Evolutionary conservation across 202 grass and related monocot genomes (phyloP).

Genomic region (Zizania palustris): DNA sequence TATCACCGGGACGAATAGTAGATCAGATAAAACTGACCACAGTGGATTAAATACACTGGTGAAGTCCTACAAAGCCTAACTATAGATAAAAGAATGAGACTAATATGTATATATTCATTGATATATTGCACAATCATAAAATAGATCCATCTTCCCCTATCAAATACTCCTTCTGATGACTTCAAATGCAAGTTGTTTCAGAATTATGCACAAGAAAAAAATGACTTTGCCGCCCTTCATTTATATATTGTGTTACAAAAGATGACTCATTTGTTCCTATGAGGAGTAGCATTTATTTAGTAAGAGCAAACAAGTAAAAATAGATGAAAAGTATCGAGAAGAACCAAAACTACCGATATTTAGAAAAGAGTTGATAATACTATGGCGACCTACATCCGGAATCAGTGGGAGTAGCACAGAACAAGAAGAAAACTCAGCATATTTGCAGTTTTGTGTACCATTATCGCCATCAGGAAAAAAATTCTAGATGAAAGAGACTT

Average conservation of each 20-base stretch:
- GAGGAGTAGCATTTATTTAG: no score
- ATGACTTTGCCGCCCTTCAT: no score
- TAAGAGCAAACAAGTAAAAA: no score
- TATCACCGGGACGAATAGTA: conserved; percentile 2
- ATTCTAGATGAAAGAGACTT: neutral
- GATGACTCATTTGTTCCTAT: no score
- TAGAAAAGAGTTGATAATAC: no score
- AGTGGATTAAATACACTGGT: neutral
- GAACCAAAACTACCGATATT: no score
- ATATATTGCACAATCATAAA: neutral
- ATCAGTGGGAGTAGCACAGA: neutral
- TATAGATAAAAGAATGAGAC: neutral
- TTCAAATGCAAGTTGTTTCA: no score
- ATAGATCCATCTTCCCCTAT: neutral
- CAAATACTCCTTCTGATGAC: neutral
- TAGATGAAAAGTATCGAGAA: no score
- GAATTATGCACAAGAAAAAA: no score
- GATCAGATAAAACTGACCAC: neutral
- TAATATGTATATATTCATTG: neutral
- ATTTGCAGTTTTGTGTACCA: neutral
- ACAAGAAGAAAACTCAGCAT: neutral
- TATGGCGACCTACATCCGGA: no score
- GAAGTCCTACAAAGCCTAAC: neutral
- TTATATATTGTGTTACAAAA: no score
- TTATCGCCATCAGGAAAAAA: conserved; percentile 12